Base-by-base conservation (phyloP, 1,139 yeast species). In the Yamadazyma dendronema region DNA sequence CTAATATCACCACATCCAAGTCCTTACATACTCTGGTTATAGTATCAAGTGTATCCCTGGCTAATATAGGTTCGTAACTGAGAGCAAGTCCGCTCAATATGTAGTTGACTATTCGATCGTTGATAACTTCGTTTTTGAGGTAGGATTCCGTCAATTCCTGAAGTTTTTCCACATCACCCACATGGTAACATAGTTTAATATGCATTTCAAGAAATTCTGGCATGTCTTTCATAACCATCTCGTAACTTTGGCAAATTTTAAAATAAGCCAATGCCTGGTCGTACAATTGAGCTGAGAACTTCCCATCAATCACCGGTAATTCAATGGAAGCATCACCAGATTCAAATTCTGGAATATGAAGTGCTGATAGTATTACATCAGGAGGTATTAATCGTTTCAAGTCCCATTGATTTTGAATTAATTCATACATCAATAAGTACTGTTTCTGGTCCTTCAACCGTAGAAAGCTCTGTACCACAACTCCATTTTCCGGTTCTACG, bases 51-150 rank as follows among this genome's bases (percentile, higher is more conserved):
- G 28, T 56, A 4, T 43, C 40, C 36, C 57, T 64, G 26, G 66
- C 55, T 16, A 48, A 50, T 28, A 59, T 63, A 4, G 66, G 56
- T 29, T 70, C 72, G 44, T 61, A 67, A 46, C 57, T 63, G 19
- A 47, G 46, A 3, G 66, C 54, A 39, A 57, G 62, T 4, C 61
- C 59, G 28, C 58, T 52, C 36, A 69, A 47, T 3, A 57, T 48
- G 39, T 67, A 65, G 21, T 60, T 50, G 35, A 67, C 44, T 2
- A 63, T 57, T 12, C 47, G 49, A 7, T 61, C 46, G 41, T 61
- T 50, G 32, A 55, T 49, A 8, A 30, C 27, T 4, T 29, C 31
- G 15, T 41, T 34, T 14, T 30, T 34, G 14, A 44, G 26, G 31
- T 46, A 46, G 10, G 16, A 11, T 3, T 42, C 43, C 6, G 32